Base-by-base conservation (phyloP, 176 grass and related monocot genomes). In the Eragrostis curvula region DNA sequence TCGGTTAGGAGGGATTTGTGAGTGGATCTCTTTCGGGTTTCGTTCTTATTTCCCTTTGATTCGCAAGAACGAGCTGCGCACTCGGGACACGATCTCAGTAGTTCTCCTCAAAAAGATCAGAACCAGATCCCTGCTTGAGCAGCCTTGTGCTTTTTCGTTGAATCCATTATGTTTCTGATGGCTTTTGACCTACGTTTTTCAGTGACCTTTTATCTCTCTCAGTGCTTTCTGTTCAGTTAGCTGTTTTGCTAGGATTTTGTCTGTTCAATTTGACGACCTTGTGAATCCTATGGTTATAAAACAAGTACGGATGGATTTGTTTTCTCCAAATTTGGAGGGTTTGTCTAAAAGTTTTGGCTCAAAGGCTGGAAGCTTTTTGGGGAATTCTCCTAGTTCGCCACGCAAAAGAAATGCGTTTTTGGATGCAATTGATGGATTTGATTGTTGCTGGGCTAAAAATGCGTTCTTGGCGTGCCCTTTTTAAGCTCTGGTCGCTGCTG, bases 401-500 rank as follows among this genome's bases (percentile, higher is more conserved):
- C 18, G 18, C 32, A 12, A 59, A 46, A 46, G 29, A 78, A 48
- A 36, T 65, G 45, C 60, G 12, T n/a, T 39, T 66, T n/a, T 49
- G 3, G 27, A 81, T 81, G n/a, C 44, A 57, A 81, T 81, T 70
- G 36, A 46, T 81, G 21, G 48, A 80, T 67, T 56, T 80, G 36
- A 52, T 80, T 80, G 67, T 27, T 32, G 55, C 40, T 71, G 14
- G 40, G 49, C 66, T 43, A 42, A 44, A 59, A 44, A 15, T 48
- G 50, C 42, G 48, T 59, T 81, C 50, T 70, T 58, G 39, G 15
- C 15, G 32, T 79, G 60, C 43, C 43, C 9, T 29, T 79, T 64
- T 59, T n/a, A 44, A 30, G 50, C 39, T 68, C 48, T 30, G 3
- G 39, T 30, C 60, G n/a, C 13, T 47, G 52, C 52, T 61, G 40